Conservation (phyloP, 371 early-diverging fungal genomes). For the Apophysomyces variabilis region DNA sequence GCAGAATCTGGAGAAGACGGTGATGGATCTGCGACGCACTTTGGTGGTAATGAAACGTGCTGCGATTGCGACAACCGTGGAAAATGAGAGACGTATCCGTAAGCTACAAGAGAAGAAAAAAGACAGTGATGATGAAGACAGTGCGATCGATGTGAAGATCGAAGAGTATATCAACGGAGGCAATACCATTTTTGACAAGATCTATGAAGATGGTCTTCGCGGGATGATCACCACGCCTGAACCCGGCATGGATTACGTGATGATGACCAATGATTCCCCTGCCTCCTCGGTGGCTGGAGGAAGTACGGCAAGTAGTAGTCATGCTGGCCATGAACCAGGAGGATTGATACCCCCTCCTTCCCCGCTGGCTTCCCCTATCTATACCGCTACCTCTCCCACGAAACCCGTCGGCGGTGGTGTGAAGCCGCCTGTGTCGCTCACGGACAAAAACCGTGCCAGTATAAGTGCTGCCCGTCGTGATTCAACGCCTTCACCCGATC, state of each 20-base stretch:
- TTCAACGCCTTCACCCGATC: conserved; percentile 50
- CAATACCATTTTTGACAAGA: conserved; percentile 60
- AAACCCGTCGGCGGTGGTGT: conserved; percentile 13
- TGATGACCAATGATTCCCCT: conserved; percentile 12
- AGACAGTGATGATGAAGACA: conserved; percentile 26
- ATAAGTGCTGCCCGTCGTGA: conserved; percentile 22
- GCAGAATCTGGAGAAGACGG: conserved; percentile 68
- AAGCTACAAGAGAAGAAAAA: conserved; percentile 43
- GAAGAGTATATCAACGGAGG: conserved; percentile 51
- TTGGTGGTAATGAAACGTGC: conserved; percentile 79
- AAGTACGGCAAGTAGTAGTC: not conserved
- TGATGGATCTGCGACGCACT: conserved; percentile 72
- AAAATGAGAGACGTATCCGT: conserved; percentile 77
- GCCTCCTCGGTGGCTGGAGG: conserved; percentile 19
- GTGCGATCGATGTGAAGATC: conserved; percentile 29
- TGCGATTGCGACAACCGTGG: conserved; percentile 71
- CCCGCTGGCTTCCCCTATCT: conserved; percentile 22
- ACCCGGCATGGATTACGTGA: conserved; percentile 18
- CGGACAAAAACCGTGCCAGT: conserved; percentile 17
- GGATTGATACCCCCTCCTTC: conserved; percentile 21
- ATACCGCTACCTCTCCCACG: conserved; percentile 8
- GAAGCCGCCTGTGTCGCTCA: conserved; percentile 23
- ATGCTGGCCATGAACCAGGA: conserved; percentile 16
- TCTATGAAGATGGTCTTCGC: conserved; percentile 62
- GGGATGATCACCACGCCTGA: conserved; percentile 36